Base-by-base conservation (phyloP, 1,284 basidiomycete species). In the Melampsora medusae region DNA sequence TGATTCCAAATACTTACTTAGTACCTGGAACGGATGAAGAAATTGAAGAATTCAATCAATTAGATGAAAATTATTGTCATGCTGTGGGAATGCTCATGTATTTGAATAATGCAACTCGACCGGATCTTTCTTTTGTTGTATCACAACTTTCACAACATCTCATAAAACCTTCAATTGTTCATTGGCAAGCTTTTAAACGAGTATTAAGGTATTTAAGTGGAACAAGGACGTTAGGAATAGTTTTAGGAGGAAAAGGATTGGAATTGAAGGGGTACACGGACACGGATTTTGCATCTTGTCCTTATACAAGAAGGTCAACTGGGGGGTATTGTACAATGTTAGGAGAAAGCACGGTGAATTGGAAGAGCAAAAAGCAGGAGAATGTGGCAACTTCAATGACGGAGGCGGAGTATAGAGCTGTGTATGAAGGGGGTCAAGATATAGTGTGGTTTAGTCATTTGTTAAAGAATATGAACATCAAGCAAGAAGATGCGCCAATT, bases 61-160 rank as follows among this genome's bases (percentile, higher is more conserved):
- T 38, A 14, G 16, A 61, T 14, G 22, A 28, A 2, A 33, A 61
- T 25, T 33, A 61, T 33, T 3, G 60, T n/a, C 22, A 61, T 33
- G 60, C 60, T 5, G 31, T 61, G 9, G 31, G 60, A 5, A 16
- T 17, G 17, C 6, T 61, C 0, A 61, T 28, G 25, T 61, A 61
- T 61, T 17, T 33, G 25, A 33, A 16, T 3, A 16, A 61, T 2
- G 31, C 31, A 4, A 61, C 31, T 2, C 1, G 60, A 0, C 60
- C 60, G 0, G 60, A 61, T 25, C 31, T 61, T 2, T 22, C 60
- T 0, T 61, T 61, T 61, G 60, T 61, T 0, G 60, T 61, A 16
- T 61, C 31, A 2, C 60, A 61, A 61, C 60, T 61, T 6, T 61
- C 60, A 7, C 60, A 61, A 33, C 60, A 61, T 25, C 25, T 61